A percentile compares a stretch with the other conserved stretches of the same genome.
These are phyloP conservation scores for Solanum tarijense DNA, from an alignment of 257 asterid species.

Conservation along the genomic window DNA sequence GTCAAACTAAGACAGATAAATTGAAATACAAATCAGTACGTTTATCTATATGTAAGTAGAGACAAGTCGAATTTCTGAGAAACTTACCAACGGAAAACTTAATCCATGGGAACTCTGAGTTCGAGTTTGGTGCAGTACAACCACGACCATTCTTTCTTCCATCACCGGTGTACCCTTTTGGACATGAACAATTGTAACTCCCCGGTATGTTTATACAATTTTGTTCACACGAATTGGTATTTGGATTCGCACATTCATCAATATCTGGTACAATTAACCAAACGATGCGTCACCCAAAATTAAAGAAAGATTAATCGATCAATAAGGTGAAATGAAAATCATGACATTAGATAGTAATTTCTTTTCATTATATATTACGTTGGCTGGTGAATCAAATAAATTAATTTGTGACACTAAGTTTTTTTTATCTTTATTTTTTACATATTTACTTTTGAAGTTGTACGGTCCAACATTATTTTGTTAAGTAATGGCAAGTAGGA, in stretches of 20 bases:
- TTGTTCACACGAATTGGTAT: slow-evolving; percentile 13
- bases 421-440: background rate
- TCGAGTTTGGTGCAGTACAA: slow-evolving; percentile 22
- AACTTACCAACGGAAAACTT: slow-evolving; percentile 27
- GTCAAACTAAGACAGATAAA: background rate
- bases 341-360: background rate
- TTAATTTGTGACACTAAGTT: background rate
- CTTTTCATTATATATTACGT: background rate
- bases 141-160: slow-evolving; percentile 38
- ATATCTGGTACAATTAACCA: slow-evolving; percentile 22
- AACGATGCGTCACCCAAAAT: background rate
- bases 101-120: slow-evolving; percentile 35
- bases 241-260: slow-evolving; percentile 30
- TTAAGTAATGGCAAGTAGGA: background rate
- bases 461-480: background rate
- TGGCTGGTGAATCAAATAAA: background rate
- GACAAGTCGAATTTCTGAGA: no score
- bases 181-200: slow-evolving; percentile 50
- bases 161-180: slow-evolving; percentile 41
- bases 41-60: background rate
- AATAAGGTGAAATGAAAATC: background rate
- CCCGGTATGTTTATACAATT: slow-evolving; percentile 31
- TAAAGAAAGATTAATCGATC: background rate
- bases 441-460: background rate
- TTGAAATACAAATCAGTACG: background rate